Base-by-base conservation (phyloP, 1,284 basidiomycete genomes). In the Sporisorium reilianum region DNA sequence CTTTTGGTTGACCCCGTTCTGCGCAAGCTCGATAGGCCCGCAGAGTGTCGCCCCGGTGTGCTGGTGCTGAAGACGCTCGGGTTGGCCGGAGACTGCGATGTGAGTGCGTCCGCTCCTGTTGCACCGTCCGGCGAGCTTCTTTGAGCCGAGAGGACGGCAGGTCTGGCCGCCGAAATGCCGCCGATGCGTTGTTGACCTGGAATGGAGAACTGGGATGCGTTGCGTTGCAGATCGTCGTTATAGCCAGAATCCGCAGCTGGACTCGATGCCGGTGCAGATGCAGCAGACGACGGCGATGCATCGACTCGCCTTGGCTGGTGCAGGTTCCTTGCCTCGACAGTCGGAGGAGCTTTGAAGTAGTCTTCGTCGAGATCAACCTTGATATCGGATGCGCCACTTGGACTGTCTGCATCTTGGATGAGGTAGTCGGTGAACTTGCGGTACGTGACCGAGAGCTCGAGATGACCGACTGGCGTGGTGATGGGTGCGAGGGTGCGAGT, bases 351-450 rank as follows among this genome's bases (percentile, higher is more conserved):
- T 32, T 50, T 40, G 50, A 80, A 80, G 54, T 74, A 80, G 51
- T 80, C 78, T 41, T 80, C 79, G 40, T 80, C 79, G 30, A 80
- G 42, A 11, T 78, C 75, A 18, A 80, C 41, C 25, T 61, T 52
- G 55, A 75, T 61, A 14, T 65, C 59, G 16, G 52, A 45, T 25
- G 73, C 45, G 28, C 20, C 53, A 36, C 44, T 40, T 26, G 62
- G 54, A 11, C 59, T 67, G 34, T 69, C 55, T 7, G 55, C 54
- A 42, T 79, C 75, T 42, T 78, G 65, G 25, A 80, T 49, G 1
- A 62, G 64, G 51, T 67, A 77, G 40, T 66, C 75, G 8, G 63
- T 59, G 7, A 67, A 55, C 44, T 56, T 73, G 12, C 79, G 68
- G 48, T 66, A 79, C 3, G 63, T 64, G n/a, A 80, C 76, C 0